These are phyloP conservation scores for Salicornia ramosissima DNA, from an alignment of 148 eudicot species.

Conservation along the genomic window DNA sequence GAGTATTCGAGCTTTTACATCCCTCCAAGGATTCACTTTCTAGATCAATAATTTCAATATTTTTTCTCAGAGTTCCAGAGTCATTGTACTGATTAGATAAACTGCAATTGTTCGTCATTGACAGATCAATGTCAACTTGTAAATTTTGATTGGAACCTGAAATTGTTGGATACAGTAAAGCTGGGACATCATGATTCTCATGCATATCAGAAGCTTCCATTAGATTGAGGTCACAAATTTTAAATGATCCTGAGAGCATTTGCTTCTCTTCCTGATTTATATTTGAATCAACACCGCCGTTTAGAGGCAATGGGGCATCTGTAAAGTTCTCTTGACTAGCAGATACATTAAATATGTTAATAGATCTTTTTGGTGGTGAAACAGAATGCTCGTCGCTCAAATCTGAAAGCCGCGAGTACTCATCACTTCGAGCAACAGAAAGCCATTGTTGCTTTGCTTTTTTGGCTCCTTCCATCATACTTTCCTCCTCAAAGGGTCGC, in stretches of 20 bases:
- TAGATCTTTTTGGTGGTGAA: conserved; percentile 26
- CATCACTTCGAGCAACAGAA: conserved; percentile 41
- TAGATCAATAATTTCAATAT: conserved; percentile 84
- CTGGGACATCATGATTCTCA: conserved; percentile 46
- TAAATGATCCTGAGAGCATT: conserved; percentile 66
- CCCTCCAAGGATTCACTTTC: conserved; percentile 59
- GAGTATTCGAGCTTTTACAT: conserved; percentile 36
- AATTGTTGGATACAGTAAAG: conserved; percentile 42
- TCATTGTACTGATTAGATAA: conserved; percentile 35
- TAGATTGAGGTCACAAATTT: conserved; percentile 86
- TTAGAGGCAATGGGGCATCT: conserved; percentile 36
- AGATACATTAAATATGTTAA: conserved; percentile 21
- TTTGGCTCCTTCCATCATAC: conserved; percentile 41
- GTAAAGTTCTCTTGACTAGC: conserved; percentile 35
- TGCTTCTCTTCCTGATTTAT: conserved; percentile 55
- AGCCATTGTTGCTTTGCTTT: conserved; percentile 57
- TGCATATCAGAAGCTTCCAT: conserved; percentile 56
- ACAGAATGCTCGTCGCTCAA: conserved; percentile 29
- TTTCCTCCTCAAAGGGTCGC: conserved; percentile 41
- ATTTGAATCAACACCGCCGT: conserved; percentile 33
- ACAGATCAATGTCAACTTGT: conserved; percentile 56
- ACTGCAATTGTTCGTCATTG: conserved; percentile 52
- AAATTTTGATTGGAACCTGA: conserved; percentile 35
- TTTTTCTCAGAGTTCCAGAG: conserved; percentile 49
- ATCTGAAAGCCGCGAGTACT: conserved; percentile 30